phyloP scores from a whole-genome alignment of 2,329 filamentous ascomycete genomes.

The Ophiostoma fasciatum region DNA sequence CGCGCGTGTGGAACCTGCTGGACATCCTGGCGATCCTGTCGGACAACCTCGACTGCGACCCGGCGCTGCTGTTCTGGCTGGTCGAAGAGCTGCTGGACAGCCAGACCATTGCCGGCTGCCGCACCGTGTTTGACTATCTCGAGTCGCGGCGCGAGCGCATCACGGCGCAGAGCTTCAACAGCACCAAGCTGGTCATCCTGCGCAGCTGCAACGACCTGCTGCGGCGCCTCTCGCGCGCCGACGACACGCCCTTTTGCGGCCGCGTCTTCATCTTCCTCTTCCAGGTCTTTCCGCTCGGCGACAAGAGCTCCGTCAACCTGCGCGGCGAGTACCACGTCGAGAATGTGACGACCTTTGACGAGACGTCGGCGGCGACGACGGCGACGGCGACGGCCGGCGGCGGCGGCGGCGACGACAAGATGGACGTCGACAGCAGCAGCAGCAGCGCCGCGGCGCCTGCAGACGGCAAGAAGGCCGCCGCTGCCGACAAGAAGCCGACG shows the following conservation, averaged over 20 bases:
- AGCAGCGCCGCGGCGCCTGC: constrained; percentile 25
- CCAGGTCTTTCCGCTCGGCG: constrained; percentile 89
- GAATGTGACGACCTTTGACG: constrained; percentile 78
- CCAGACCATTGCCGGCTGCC: constrained; percentile 84
- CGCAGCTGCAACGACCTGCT: constrained; percentile 89
- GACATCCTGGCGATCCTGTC: constrained; percentile 83
- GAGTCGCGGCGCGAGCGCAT: constrained; percentile 86
- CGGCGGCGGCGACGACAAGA: constrained; percentile 13
- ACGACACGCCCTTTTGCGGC: constrained; percentile 94
- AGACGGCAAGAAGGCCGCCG: constrained; percentile 22
- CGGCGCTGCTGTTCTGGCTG: constrained; percentile 73
- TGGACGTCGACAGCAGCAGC: constrained; percentile 17
- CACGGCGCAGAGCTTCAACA: constrained; percentile 63
- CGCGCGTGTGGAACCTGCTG: constrained; percentile 81
- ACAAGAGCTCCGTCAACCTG: constrained; percentile 94
- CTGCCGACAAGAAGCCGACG: constrained; percentile 26
- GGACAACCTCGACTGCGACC: constrained; percentile 63
- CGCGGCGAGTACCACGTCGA: constrained; percentile 92
- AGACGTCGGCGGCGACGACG: constrained; percentile 23
- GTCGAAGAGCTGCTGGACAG: constrained; percentile 92
- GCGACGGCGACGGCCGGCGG: constrained; percentile 14
- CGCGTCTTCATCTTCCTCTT: constrained; percentile 98
- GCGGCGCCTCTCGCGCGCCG: constrained; percentile 82
- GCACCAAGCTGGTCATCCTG: constrained; percentile 80
- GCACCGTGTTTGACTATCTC: constrained; percentile 84